These are phyloP conservation scores for Papilionanthe hybrid DNA, from an alignment of 116 monocot genomes.

Conservation along the genomic window DNA sequence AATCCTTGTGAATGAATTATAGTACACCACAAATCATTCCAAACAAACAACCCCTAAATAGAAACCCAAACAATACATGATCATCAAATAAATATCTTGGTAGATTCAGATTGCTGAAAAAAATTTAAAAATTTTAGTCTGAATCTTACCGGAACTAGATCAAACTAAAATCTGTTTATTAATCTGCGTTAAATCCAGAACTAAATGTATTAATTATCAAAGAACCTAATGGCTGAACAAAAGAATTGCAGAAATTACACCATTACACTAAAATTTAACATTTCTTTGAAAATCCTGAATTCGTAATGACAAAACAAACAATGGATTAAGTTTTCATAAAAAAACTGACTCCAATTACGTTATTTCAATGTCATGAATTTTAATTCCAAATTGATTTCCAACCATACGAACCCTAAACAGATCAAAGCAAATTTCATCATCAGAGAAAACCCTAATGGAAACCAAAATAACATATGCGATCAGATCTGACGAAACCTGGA, in stretches of 20 bases:
- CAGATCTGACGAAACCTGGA: conserved; percentile 55
- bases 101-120: too few relatives aligned
- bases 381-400: neutral
- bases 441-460: neutral
- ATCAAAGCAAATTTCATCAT: neutral
- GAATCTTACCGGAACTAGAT: too few relatives aligned
- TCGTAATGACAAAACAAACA: neutral
- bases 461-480: neutral
- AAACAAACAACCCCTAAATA: neutral
- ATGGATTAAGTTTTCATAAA: too few relatives aligned
- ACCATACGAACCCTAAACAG: neutral
- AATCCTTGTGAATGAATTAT: too few relatives aligned
- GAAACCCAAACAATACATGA: neutral
- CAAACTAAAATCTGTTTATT: too few relatives aligned
- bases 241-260: neutral
- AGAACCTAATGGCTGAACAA: neutral
- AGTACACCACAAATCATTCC: too few relatives aligned
- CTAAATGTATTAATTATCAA: too few relatives aligned
- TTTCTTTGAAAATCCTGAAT: neutral
- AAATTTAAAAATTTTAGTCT: too few relatives aligned
- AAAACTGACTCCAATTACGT: neutral
- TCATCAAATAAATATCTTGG: neutral
- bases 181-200: too few relatives aligned
- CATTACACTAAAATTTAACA: neutral
- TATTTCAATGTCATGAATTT: neutral